phyloP scores from a whole-genome alignment of 2,329 filamentous ascomycete genomes.

The Phoma sp. region DNA sequence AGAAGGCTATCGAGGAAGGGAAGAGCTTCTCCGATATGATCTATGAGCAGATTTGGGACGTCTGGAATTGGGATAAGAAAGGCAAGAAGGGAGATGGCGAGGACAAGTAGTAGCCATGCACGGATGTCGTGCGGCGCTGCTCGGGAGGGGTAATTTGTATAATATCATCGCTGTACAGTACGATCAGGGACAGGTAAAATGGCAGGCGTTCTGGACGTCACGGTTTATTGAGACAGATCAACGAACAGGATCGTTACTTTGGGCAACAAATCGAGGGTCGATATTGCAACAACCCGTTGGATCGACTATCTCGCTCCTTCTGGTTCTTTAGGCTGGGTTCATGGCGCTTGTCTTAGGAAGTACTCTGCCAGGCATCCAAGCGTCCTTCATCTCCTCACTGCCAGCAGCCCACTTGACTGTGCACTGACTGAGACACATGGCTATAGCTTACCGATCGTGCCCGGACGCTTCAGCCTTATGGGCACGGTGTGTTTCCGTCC shows the following conservation, averaged over 20 bases:
- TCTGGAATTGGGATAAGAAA: conserved; percentile 54
- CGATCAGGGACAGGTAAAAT: background rate
- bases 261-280: too few relatives aligned
- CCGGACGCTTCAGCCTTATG: background rate
- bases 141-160: conserved; percentile 8
- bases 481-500: background rate
- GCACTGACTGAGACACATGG: background rate
- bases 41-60: conserved; percentile 55
- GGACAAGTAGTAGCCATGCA: conserved; percentile 28
- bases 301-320: too few relatives aligned
- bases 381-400: background rate
- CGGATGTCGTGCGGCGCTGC: background rate
- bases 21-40: conserved; percentile 53
- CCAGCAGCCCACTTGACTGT: background rate
- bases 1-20: conserved; percentile 47
- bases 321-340: too few relatives aligned
- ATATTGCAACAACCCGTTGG: too few relatives aligned
- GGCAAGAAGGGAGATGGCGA: conserved; percentile 33
- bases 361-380: background rate
- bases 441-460: background rate
- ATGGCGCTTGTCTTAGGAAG: too few relatives aligned
- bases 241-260: too few relatives aligned
- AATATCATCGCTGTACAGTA: conserved; percentile 14
- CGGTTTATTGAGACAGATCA: too few relatives aligned
- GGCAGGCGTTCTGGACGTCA: too few relatives aligned